These are phyloP conservation scores for Bauhinia variegata DNA, from an alignment of 306 rosid genomes.

Conservation along the genomic window DNA sequence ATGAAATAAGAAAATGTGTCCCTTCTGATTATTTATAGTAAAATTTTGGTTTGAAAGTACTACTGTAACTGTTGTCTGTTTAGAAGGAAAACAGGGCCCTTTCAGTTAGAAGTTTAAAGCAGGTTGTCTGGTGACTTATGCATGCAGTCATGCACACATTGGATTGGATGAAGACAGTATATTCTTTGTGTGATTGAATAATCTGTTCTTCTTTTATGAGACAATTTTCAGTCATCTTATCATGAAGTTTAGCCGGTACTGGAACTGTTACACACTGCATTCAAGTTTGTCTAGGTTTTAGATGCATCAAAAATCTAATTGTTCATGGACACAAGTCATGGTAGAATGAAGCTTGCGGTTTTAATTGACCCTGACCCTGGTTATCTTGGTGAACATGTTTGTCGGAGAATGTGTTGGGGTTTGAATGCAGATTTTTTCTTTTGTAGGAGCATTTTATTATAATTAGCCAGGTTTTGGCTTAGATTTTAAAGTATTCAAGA, in stretches of 20 bases:
- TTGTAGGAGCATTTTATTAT: too few species aligned
- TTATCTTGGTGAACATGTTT: neutral
- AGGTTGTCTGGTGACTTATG: neutral
- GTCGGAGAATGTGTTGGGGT: too few species aligned
- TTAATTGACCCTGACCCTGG: neutral
- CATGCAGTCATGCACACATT: neutral
- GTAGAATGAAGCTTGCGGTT: neutral
- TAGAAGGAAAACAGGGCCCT: neutral
- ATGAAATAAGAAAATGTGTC: too few species aligned
- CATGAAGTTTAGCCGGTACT: too few species aligned
- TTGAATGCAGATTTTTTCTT: too few species aligned
- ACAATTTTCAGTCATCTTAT: neutral
- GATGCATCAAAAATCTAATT: neutral
- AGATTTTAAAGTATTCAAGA: conserved; percentile 8
- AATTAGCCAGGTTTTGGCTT: conserved; percentile 6
- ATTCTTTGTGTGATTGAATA: neutral
- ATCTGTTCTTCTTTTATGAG: neutral
- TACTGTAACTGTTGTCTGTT: conserved; percentile 3
- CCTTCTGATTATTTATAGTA: too few species aligned
- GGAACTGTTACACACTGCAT: neutral
- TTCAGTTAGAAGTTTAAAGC: neutral
- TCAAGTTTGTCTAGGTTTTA: neutral
- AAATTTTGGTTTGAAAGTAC: neutral
- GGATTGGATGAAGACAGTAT: neutral
- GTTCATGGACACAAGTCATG: neutral